These are phyloP conservation scores for Clonostachys solani DNA, from an alignment of 2,329 filamentous ascomycete genomes.

Conservation along the genomic window DNA sequence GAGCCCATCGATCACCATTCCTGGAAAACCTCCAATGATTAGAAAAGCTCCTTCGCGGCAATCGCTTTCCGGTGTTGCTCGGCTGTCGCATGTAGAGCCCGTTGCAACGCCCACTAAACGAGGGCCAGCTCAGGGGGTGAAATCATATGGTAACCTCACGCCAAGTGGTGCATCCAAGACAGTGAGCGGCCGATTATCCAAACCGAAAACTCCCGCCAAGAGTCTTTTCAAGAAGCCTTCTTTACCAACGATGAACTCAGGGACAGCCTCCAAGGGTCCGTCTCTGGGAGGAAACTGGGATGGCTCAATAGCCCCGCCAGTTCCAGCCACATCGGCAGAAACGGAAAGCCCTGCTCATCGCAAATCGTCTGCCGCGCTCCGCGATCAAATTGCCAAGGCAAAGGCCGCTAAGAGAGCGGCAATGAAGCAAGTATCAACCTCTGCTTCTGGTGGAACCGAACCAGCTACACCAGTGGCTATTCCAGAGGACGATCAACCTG, in stretches of 20 bases:
- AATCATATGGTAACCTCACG: slow-evolving; percentile 11
- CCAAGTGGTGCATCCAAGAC: slow-evolving; percentile 42
- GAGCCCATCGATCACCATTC: slow-evolving; percentile 10
- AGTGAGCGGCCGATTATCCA: slow-evolving; percentile 36
- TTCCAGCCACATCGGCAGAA: no score
- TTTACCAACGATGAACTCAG: slow-evolving; percentile 28
- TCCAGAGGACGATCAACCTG: slow-evolving; percentile 35
- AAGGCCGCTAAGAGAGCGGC: slow-evolving; percentile 72
- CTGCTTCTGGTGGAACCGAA: slow-evolving; percentile 8
- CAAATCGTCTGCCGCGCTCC: slow-evolving; percentile 75
- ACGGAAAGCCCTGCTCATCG: slow-evolving; percentile 11
- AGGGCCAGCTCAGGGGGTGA: slow-evolving; percentile 34
- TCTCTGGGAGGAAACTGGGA: slow-evolving; percentile 7
- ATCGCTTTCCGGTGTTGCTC: slow-evolving; percentile 9
- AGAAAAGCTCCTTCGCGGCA: slow-evolving; percentile 13
- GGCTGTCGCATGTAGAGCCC: slow-evolving; percentile 16
- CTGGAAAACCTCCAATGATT: slow-evolving; percentile 14
- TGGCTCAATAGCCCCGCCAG: slow-evolving; percentile 2
- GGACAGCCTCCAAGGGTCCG: slow-evolving; percentile 6
- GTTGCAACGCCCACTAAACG: slow-evolving; percentile 14
- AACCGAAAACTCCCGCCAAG: slow-evolving; percentile 47
- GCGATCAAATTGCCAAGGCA: slow-evolving; percentile 90
- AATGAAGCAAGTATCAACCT: slow-evolving; percentile 19
- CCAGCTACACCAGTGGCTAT: slow-evolving; percentile 16
- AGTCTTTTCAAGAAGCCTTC: slow-evolving; percentile 53